Evolutionary conservation across 768 basidiomycete genomes (phyloP).

Genomic region (Tulasnella sp.): DNA sequence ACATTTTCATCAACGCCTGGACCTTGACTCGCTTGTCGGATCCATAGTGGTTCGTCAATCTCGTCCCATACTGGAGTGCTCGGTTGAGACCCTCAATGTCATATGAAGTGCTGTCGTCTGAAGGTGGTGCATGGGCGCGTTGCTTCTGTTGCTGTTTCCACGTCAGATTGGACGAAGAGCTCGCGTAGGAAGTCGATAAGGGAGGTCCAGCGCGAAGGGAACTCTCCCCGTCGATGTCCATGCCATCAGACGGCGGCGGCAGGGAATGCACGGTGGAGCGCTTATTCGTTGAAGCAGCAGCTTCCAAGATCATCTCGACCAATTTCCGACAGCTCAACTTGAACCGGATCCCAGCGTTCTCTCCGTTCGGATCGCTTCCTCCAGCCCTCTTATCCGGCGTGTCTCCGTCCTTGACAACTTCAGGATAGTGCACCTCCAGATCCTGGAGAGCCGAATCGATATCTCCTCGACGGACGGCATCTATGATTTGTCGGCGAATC

Average conservation of each 20-base stretch:
- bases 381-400: conserved; percentile 18
- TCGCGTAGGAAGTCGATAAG: neutral
- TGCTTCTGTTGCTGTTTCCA: conserved; percentile 28
- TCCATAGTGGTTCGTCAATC: conserved; percentile 65
- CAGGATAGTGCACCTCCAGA: conserved; percentile 55
- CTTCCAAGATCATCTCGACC: conserved; percentile 72
- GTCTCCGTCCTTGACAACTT: conserved; percentile 45
- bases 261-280: neutral
- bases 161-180: neutral
- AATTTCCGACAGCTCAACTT: conserved; percentile 82
- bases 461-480: conserved; percentile 63
- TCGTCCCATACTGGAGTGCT: conserved; percentile 72
- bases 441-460: conserved; percentile 64
- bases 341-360: conserved; percentile 70
- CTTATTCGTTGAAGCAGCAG: conserved; percentile 39
- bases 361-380: conserved; percentile 42
- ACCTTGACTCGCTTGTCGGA: conserved; percentile 60
- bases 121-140: conserved; percentile 9
- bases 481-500: conserved; percentile 62
- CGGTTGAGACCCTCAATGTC: conserved; percentile 55
- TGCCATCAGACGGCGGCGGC: neutral
- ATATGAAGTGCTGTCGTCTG: conserved; percentile 36
- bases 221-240: conserved; percentile 24
- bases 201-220: neutral
- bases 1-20: conserved; percentile 62